These are phyloP conservation scores for Pichia membranifaciens DNA, from an alignment of 805 yeast species.

Conservation along the genomic window DNA sequence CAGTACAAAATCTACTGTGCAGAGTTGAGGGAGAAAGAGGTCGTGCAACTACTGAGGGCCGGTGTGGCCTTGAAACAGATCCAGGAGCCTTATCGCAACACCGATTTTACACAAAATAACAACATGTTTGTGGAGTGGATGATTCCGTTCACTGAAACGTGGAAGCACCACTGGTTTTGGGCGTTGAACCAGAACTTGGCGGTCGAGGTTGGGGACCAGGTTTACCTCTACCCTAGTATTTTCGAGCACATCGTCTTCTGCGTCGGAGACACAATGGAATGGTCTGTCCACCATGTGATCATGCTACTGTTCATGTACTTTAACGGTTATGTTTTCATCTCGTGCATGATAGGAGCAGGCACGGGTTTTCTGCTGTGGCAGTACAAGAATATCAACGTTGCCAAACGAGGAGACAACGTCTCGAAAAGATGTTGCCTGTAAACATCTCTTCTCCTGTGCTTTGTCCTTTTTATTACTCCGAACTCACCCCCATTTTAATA, in stretches of 20 bases:
- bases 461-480: no score
- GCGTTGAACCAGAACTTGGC: slow-evolving; percentile 12
- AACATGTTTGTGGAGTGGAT: slow-evolving; percentile 6
- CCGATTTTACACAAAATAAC: not conserved
- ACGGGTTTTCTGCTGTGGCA: slow-evolving; percentile 15
- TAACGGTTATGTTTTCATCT: slow-evolving; percentile 20
- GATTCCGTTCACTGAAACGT: slow-evolving; percentile 13
- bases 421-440: slow-evolving; percentile 19
- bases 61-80: not conserved
- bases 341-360: slow-evolving; percentile 19
- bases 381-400: slow-evolving; percentile 10
- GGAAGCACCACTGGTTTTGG: slow-evolving; percentile 17
- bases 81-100: not conserved
- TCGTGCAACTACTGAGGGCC: slow-evolving; percentile 2
- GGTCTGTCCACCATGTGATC: slow-evolving; percentile 18
- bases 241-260: slow-evolving; percentile 14
- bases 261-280: slow-evolving; percentile 17
- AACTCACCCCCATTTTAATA: no score
- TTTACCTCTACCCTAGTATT: slow-evolving; percentile 16
- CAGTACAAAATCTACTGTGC: slow-evolving; percentile 13
- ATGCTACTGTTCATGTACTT: slow-evolving; percentile 20
- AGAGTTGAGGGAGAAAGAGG: slow-evolving; percentile 10
- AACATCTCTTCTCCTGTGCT: no score
- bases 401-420: slow-evolving; percentile 10
- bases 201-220: slow-evolving; percentile 11